phyloP scores from a whole-genome alignment of 352 stramenopile genomes.

The Pythium monospermum region DNA sequence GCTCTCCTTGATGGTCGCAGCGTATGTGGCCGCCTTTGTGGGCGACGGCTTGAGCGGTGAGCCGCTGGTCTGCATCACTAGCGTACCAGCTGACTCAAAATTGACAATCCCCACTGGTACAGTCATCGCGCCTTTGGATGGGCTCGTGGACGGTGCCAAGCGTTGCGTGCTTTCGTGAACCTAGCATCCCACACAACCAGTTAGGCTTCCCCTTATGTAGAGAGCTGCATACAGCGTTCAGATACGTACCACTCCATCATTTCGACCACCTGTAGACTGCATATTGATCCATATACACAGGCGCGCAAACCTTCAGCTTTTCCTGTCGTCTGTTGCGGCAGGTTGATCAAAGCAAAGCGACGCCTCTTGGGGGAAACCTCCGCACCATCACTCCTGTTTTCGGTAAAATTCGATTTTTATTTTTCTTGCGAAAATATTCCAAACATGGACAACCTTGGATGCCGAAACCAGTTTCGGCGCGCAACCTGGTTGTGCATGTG shows the following conservation, averaged over 20 bases:
- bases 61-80: constrained; percentile 5
- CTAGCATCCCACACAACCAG: not conserved
- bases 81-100: constrained; percentile 22
- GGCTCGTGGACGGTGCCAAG: constrained; percentile 29
- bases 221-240: not conserved
- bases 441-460: no score
- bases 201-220: no score
- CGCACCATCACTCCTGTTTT: constrained; percentile 3
- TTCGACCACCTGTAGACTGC: not conserved
- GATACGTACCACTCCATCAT: not conserved
- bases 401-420: not conserved
- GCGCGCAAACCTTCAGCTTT: not conserved
- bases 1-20: constrained; percentile 5
- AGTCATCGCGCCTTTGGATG: constrained; percentile 21
- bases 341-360: not conserved
- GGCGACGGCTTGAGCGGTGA: constrained; percentile 19
- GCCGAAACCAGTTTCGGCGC: no score
- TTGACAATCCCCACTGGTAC: constrained; percentile 28
- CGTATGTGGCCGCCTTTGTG: constrained; percentile 6
- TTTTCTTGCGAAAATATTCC: no score
- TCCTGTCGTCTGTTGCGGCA: not conserved
- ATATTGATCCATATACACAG: not conserved
- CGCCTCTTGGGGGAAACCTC: constrained; percentile 12
- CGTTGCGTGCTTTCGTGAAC: constrained; percentile 5
- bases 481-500: no score